Conservation (phyloP, 2,329 filamentous ascomycete species). For the Ophiosphaerella narmari region DNA sequence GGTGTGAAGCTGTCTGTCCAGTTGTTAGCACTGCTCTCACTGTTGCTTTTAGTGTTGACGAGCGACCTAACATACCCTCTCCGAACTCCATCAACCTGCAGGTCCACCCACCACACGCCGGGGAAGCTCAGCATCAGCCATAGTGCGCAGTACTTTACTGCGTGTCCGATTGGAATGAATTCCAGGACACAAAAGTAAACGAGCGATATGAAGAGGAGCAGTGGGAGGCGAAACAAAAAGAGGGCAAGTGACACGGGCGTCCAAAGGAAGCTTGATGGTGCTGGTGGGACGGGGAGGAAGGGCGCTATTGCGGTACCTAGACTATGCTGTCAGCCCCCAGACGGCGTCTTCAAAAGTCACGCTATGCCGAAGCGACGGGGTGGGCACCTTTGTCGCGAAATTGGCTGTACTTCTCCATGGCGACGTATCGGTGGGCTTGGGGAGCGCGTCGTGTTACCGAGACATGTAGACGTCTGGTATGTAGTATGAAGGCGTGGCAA, state of each 20-base stretch:
- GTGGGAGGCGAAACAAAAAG: constrained; percentile 78
- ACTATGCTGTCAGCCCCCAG: constrained; percentile 14
- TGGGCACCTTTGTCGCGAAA: constrained; percentile 81
- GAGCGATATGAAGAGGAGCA: constrained; percentile 70
- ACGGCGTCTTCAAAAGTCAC: no score
- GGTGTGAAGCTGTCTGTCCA: constrained; percentile 20
- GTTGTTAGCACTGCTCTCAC: constrained; percentile 2
- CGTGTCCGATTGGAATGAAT: constrained; percentile 72
- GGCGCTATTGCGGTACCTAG: constrained; percentile 93
- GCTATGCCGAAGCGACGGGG: neutral
- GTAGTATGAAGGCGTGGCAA: neutral
- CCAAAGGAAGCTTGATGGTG: constrained; percentile 63
- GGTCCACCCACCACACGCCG: constrained; percentile 96
- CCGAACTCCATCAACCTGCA: constrained; percentile 97
- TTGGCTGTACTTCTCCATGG: constrained; percentile 94
- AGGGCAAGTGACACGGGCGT: constrained; percentile 70
- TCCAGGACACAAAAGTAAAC: constrained; percentile 82
- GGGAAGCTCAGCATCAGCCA: constrained; percentile 88
- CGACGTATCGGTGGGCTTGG: neutral
- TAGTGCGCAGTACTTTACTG: constrained; percentile 78
- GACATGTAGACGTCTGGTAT: constrained; percentile 17
- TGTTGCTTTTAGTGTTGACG: neutral
- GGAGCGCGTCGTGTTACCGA: constrained; percentile 18
- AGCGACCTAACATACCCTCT: constrained; percentile 66
- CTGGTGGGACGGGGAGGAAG: constrained; percentile 81